Conservation (phyloP, 164 flowering plant species). For the Nymphaea colorata region DNA sequence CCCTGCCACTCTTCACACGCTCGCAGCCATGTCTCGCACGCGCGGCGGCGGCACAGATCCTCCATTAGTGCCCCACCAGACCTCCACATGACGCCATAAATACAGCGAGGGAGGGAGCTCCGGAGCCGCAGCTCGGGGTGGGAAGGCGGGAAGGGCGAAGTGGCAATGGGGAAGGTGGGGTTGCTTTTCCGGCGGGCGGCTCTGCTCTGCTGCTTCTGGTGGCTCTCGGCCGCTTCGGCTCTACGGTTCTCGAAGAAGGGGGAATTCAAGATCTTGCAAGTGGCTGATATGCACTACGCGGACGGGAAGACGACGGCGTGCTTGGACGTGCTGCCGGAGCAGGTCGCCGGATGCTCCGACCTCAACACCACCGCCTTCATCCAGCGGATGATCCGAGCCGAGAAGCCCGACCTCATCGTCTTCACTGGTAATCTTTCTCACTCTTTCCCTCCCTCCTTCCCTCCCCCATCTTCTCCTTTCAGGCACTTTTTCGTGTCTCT, state of each 20-base stretch:
- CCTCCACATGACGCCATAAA: too few species aligned
- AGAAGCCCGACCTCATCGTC: slow-evolving; percentile 77
- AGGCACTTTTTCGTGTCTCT: too few species aligned
- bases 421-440: slow-evolving; percentile 52
- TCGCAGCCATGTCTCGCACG: too few species aligned
- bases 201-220: neutral
- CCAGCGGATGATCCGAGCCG: slow-evolving; percentile 54
- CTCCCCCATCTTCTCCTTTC: neutral
- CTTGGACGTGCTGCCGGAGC: slow-evolving; percentile 43
- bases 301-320: slow-evolving; percentile 60
- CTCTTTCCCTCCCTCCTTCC: neutral
- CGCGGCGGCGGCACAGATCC: too few species aligned
- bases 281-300: slow-evolving; percentile 91
- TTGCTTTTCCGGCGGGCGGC: too few species aligned
- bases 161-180: too few species aligned
- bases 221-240: neutral
- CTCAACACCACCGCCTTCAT: slow-evolving; percentile 85
- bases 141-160: too few species aligned
- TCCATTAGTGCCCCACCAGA: too few species aligned
- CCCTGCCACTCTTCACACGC: too few species aligned
- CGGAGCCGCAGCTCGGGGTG: too few species aligned
- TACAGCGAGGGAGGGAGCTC: too few species aligned
- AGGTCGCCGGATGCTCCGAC: slow-evolving; percentile 60
- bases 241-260: slow-evolving; percentile 27
- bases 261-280: slow-evolving; percentile 75